phyloP scores from a whole-genome alignment of 2,329 filamentous ascomycete genomes.

The Penicillium occitanis region DNA sequence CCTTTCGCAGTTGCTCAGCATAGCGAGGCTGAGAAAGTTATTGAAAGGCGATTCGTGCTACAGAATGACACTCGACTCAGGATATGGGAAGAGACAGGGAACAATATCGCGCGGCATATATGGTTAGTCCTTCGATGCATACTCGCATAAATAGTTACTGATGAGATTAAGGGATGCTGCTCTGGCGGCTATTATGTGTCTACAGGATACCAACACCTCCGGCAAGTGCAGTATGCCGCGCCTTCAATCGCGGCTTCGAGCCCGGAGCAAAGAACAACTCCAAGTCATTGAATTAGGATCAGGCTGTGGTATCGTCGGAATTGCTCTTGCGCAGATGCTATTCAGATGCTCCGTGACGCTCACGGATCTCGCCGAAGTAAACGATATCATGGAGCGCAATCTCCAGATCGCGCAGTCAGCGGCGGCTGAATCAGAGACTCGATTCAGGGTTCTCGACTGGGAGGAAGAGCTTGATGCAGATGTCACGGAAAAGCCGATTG shows the following conservation, averaged over 20 bases:
- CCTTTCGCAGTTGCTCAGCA: slow-evolving; percentile 42
- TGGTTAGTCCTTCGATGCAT: slow-evolving; percentile 52
- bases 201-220: slow-evolving; percentile 43
- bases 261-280: slow-evolving; percentile 35
- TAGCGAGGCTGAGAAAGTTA: slow-evolving; percentile 50
- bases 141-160: neutral
- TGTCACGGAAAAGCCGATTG: slow-evolving; percentile 44
- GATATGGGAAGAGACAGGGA: slow-evolving; percentile 69
- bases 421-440: slow-evolving; percentile 44
- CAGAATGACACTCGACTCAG: slow-evolving; percentile 42
- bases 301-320: slow-evolving; percentile 68
- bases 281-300: slow-evolving; percentile 65
- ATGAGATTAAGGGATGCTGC: slow-evolving; percentile 54
- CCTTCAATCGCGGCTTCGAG: slow-evolving; percentile 25
- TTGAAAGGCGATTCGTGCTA: slow-evolving; percentile 56
- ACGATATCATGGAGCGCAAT: slow-evolving; percentile 60
- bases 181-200: slow-evolving; percentile 56
- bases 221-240: slow-evolving; percentile 31
- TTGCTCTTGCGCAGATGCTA: slow-evolving; percentile 59
- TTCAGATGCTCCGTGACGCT: slow-evolving; percentile 56
- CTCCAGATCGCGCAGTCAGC: slow-evolving; percentile 46
- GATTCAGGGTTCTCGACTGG: slow-evolving; percentile 63
- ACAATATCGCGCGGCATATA: slow-evolving; percentile 70
- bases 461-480: slow-evolving; percentile 50
- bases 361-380: slow-evolving; percentile 66